Conservation (phyloP, 768 basidiomycete species). For the Termitomyces sp. region DNA sequence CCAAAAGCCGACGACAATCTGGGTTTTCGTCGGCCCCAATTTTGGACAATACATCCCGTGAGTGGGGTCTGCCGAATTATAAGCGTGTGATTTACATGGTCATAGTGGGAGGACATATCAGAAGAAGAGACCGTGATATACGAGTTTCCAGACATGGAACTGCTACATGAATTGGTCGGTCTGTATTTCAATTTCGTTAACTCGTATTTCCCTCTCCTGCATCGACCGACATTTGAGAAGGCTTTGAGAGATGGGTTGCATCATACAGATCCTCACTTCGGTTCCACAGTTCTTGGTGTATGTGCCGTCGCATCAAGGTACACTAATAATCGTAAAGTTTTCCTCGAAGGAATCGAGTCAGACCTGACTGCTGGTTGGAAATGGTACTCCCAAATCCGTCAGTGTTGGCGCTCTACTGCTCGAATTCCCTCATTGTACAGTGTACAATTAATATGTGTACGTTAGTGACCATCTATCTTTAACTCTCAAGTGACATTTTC, state of each 20-base stretch:
- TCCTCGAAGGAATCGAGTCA: slow-evolving; percentile 26
- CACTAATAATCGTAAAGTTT: slow-evolving; percentile 42
- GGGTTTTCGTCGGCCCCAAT: slow-evolving; percentile 7
- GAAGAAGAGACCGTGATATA: slow-evolving; percentile 17
- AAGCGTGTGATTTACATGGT: not conserved
- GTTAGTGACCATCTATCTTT: slow-evolving; percentile 14
- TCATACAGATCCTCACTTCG: slow-evolving; percentile 44
- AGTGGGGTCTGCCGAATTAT: not conserved
- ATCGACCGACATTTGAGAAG: slow-evolving; percentile 57
- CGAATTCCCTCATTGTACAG: slow-evolving; percentile 58
- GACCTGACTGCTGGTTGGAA: slow-evolving; percentile 52
- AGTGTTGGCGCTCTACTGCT: slow-evolving; percentile 51
- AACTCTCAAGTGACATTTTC: not conserved
- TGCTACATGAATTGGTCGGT: slow-evolving; percentile 44
- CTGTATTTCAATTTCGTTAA: slow-evolving; percentile 57
- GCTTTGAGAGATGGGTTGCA: slow-evolving; percentile 42
- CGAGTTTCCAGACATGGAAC: slow-evolving; percentile 41
- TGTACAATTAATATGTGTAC: slow-evolving; percentile 61
- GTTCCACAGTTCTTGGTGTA: slow-evolving; percentile 50
- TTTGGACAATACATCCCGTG: slow-evolving; percentile 14
- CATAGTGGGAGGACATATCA: slow-evolving; percentile 32
- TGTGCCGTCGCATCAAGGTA: slow-evolving; percentile 60
- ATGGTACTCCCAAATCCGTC: slow-evolving; percentile 57
- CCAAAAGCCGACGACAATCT: not conserved
- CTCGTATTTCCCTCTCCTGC: slow-evolving; percentile 52